Evolutionary conservation across 129 eudicot genomes (phyloP).

Genomic region (Oenanthe sinensis): DNA sequence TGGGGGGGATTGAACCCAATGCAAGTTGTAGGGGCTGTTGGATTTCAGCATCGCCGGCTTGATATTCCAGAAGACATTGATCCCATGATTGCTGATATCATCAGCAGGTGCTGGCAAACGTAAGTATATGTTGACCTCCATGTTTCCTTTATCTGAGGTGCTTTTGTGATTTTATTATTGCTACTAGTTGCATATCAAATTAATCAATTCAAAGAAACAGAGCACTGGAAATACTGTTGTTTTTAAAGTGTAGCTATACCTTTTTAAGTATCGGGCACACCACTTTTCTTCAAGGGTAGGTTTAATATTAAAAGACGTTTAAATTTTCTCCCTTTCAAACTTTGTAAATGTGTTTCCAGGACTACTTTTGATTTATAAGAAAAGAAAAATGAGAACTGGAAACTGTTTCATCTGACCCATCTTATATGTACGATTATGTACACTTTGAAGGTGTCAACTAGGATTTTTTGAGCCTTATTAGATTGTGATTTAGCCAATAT

Average conservation of each 20-base stretch:
- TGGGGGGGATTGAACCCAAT: conserved; percentile 99
- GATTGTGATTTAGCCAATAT: background rate
- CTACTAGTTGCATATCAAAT: background rate
- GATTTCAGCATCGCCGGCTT: conserved; percentile 94
- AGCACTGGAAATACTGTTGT: background rate
- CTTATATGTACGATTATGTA: background rate
- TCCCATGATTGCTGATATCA: conserved; percentile 67
- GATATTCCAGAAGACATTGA: conserved; percentile 76
- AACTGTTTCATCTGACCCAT: background rate
- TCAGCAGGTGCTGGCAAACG: conserved; percentile 90
- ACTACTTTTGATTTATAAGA: background rate
- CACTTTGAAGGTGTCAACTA: background rate
- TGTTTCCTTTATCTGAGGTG: background rate
- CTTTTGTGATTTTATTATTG: background rate
- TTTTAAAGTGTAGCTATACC: background rate
- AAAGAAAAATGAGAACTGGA: background rate
- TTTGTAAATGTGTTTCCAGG: background rate
- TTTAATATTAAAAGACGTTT: background rate
- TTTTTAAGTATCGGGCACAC: background rate
- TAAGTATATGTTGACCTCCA: conserved; percentile 28
- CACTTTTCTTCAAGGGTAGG: background rate
- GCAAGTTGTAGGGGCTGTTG: conserved; percentile 99
- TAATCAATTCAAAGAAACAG: background rate
- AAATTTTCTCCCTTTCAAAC: background rate
- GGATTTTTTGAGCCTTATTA: background rate